Evolutionary conservation across 306 rosid genomes (phyloP).

Genomic region (Cercis canadensis): DNA sequence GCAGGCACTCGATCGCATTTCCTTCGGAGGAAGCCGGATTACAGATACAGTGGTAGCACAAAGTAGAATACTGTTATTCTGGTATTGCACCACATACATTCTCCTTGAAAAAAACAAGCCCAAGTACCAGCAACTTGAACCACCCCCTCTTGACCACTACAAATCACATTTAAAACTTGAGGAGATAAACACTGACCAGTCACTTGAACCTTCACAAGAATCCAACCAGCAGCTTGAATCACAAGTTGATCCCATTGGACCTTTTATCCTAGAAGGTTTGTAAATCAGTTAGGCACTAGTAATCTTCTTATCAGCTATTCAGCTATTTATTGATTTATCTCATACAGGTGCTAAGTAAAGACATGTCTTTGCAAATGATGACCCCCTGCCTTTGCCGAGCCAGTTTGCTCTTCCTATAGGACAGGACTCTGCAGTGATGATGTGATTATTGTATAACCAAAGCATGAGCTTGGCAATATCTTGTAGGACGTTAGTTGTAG

Average conservation of each 20-base stretch:
- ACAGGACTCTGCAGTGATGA: slow-evolving; percentile 37
- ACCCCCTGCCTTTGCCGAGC: slow-evolving; percentile 49
- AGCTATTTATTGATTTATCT: slow-evolving; percentile 66
- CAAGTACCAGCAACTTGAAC: slow-evolving; percentile 77
- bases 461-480: slow-evolving; percentile 33
- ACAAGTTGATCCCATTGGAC: slow-evolving; percentile 61
- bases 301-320: slow-evolving; percentile 65
- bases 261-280: slow-evolving; percentile 92
- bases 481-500: slow-evolving; percentile 28
- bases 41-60: slow-evolving; percentile 79
- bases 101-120: slow-evolving; percentile 90
- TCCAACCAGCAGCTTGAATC: slow-evolving; percentile 50
- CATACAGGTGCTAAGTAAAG: slow-evolving; percentile 87
- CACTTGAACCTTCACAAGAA: slow-evolving; percentile 48
- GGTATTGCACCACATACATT: slow-evolving; percentile 83
- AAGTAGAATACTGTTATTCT: slow-evolving; percentile 81
- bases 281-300: slow-evolving; percentile 66
- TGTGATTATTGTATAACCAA: slow-evolving; percentile 42
- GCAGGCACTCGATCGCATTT: slow-evolving; percentile 88
- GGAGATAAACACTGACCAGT: slow-evolving; percentile 46
- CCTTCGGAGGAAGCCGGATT: slow-evolving; percentile 68
- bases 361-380: slow-evolving; percentile 65
- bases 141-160: slow-evolving; percentile 45
- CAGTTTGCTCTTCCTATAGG: slow-evolving; percentile 44
- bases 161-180: slow-evolving; percentile 45